phyloP scores from a whole-genome alignment of 371 early-diverging fungal species.

The Amoeboaphelidium occidentale region DNA sequence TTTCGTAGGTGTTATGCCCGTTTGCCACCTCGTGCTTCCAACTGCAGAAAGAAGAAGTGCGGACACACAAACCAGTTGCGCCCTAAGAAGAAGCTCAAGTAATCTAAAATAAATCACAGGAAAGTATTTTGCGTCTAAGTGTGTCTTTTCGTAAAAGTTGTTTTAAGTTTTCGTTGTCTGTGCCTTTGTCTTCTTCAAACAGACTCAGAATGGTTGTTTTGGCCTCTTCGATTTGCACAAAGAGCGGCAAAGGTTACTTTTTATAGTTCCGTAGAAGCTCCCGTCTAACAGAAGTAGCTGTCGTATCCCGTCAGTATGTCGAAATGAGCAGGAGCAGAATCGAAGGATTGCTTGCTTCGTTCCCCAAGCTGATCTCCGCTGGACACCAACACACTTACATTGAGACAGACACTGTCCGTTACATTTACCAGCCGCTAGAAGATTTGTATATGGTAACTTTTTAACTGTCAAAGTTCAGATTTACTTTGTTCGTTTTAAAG shows the following conservation, averaged over 20 bases:
- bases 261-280: neutral
- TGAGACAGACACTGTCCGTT: slow-evolving; percentile 86
- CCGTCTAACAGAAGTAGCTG: slow-evolving; percentile 23
- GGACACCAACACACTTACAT: slow-evolving; percentile 82
- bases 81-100: slow-evolving; percentile 74
- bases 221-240: slow-evolving; percentile 71
- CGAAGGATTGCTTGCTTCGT: slow-evolving; percentile 80
- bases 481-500: neutral
- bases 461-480: neutral
- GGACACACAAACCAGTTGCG: slow-evolving; percentile 98
- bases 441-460: neutral
- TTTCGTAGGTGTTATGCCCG: slow-evolving; percentile 75
- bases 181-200: neutral
- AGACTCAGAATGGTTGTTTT: slow-evolving; percentile 23
- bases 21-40: slow-evolving; percentile 96
- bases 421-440: slow-evolving; percentile 38
- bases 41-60: slow-evolving; percentile 99
- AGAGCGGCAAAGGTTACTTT: slow-evolving; percentile 65
- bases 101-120: neutral
- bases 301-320: slow-evolving; percentile 84
- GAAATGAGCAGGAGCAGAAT: slow-evolving; percentile 89
- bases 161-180: neutral
- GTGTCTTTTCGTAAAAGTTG: neutral
- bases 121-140: neutral
- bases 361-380: slow-evolving; percentile 72